A percentile compares a stretch with the other conserved stretches of the same genome.
Evolutionary conservation across 164 flowering plant species (phyloP).

Genomic region (Umbellularia californica): DNA sequence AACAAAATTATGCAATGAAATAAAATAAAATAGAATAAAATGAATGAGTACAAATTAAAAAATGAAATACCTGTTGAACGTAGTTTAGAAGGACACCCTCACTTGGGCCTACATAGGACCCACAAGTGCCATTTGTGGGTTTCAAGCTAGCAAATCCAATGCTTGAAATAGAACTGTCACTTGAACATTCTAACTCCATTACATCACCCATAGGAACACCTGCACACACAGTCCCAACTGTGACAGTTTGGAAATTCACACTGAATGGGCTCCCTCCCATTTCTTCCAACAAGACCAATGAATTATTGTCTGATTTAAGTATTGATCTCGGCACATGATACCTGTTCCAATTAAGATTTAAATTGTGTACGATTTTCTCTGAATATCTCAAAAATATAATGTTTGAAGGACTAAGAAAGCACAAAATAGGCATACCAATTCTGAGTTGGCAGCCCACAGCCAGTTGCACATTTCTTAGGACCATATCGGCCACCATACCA

Average conservation of each 20-base stretch:
- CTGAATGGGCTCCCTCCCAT: constrained; percentile 50
- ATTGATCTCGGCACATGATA: constrained; percentile 62
- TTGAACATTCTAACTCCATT: constrained; percentile 44
- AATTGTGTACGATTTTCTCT: neutral
- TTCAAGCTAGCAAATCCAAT: constrained; percentile 58
- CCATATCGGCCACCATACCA: constrained; percentile 58
- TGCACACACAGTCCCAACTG: constrained; percentile 35
- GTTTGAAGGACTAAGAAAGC: neutral
- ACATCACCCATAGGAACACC: constrained; percentile 30
- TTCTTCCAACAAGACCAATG: constrained; percentile 58
- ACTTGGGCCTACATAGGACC: constrained; percentile 40
- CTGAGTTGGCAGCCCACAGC: constrained; percentile 67
- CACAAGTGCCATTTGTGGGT: constrained; percentile 43
- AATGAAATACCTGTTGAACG: constrained; percentile 20
- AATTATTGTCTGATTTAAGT: constrained; percentile 29
- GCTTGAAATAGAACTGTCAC: constrained; percentile 26
- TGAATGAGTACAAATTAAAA: neutral
- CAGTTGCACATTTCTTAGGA: constrained; percentile 32
- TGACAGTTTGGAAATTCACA: constrained; percentile 41
- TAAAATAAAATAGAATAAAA: neutral
- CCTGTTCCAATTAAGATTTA: constrained; percentile 23
- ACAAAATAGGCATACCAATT: constrained; percentile 32
- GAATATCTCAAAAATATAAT: neutral
- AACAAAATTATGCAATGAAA: too few relatives aligned
- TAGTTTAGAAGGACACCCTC: constrained; percentile 9